phyloP scores from a whole-genome alignment of 768 basidiomycete genomes.

The Pisolithus orientalis region DNA sequence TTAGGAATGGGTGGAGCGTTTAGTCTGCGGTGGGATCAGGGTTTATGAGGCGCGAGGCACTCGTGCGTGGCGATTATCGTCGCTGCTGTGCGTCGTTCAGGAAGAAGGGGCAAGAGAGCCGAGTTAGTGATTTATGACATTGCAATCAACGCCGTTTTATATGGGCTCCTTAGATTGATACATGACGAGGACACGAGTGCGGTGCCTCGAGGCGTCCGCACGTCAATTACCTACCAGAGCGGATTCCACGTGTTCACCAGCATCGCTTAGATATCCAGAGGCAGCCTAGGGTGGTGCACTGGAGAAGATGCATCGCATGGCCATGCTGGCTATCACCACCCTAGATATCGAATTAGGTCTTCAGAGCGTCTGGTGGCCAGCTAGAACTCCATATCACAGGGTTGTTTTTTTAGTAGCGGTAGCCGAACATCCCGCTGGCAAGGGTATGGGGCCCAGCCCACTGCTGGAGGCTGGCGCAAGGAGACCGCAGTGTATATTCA shows the following conservation, averaged over 20 bases:
- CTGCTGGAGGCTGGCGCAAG: too few species aligned
- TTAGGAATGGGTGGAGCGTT: not conserved
- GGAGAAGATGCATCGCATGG: too few species aligned
- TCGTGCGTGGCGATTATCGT: constrained; percentile 15
- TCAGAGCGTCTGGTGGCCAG: too few species aligned
- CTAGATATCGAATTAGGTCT: not conserved
- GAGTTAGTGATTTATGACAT: constrained; percentile 3
- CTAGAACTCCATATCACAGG: too few species aligned
- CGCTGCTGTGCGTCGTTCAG: constrained; percentile 8
- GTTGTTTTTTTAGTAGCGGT: too few species aligned
- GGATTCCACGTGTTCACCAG: constrained; percentile 18
- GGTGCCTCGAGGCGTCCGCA: constrained; percentile 28
- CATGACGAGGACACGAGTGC: constrained; percentile 21
- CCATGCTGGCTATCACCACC: constrained; percentile 11
- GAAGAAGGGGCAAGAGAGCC: constrained; percentile 14
- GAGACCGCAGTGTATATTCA: too few species aligned
- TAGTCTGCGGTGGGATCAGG: constrained; percentile 17
- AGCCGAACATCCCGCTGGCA: too few species aligned
- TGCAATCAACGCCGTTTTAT: constrained; percentile 28
- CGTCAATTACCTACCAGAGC: constrained; percentile 10
- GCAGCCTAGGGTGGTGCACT: too few species aligned
- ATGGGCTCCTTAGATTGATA: constrained; percentile 15
- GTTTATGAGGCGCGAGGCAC: constrained; percentile 4
- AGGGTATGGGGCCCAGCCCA: too few species aligned
- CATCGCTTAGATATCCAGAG: not conserved